These are phyloP conservation scores for Neurospora sp. DNA, from an alignment of 495 filamentous ascomycete species.

Conservation along the genomic window DNA sequence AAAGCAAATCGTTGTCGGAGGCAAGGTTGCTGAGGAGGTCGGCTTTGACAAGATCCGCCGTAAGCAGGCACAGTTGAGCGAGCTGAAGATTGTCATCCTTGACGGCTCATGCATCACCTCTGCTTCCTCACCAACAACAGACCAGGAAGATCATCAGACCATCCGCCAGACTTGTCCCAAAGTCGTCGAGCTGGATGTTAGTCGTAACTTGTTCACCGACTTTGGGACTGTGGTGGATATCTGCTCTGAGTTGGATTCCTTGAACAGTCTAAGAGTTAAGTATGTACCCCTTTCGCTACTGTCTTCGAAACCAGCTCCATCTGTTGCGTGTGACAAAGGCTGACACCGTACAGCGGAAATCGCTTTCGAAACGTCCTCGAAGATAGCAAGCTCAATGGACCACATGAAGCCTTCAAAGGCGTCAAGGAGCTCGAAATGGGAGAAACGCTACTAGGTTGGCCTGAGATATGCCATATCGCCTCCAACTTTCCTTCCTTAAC, in stretches of 20 bases:
- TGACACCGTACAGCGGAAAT: constrained; percentile 50
- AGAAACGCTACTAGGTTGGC: constrained; percentile 62
- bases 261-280: constrained; percentile 63
- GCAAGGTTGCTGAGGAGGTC: constrained; percentile 85
- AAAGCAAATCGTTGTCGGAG: constrained; percentile 58
- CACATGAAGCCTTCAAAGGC: constrained; percentile 35
- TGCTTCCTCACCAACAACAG: constrained; percentile 25
- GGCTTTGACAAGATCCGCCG: constrained; percentile 88
- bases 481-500: constrained; percentile 50
- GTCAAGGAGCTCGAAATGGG: constrained; percentile 65
- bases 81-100: constrained; percentile 71
- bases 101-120: constrained; percentile 58
- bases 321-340: background rate
- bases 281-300: constrained; percentile 30
- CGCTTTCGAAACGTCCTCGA: constrained; percentile 47
- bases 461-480: constrained; percentile 46
- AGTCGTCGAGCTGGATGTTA: constrained; percentile 76
- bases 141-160: constrained; percentile 8
- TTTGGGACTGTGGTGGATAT: constrained; percentile 59
- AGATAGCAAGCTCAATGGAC: constrained; percentile 24
- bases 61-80: constrained; percentile 64
- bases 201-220: constrained; percentile 66
- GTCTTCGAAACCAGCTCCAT: constrained; percentile 1
- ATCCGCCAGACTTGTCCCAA: constrained; percentile 47
- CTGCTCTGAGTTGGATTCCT: constrained; percentile 49